These are phyloP conservation scores for Lactarius indigo DNA, from an alignment of 768 basidiomycete genomes.

Conservation along the genomic window DNA sequence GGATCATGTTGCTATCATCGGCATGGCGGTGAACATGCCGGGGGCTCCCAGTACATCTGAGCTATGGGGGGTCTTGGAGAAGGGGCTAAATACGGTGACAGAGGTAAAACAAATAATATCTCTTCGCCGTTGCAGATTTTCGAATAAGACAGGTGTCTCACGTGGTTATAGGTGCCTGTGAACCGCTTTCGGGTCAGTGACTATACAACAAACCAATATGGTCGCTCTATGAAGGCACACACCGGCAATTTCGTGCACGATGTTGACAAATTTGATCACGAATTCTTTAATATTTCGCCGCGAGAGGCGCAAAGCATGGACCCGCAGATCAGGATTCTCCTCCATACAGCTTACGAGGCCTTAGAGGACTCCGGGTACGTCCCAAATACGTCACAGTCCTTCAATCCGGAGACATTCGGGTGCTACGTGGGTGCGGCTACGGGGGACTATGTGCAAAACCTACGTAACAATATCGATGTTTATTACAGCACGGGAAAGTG, in stretches of 20 bases:
- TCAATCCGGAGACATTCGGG: conserved; percentile 52
- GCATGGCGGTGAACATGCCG: conserved; percentile 61
- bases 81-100: conserved; percentile 52
- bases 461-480: conserved; percentile 58
- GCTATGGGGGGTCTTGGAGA: conserved; percentile 58
- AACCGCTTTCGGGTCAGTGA: conserved; percentile 50
- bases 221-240: conserved; percentile 46
- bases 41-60: conserved; percentile 46
- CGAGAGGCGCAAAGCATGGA: conserved; percentile 75
- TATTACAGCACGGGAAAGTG: conserved; percentile 64
- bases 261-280: conserved; percentile 60
- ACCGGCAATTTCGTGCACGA: conserved; percentile 63
- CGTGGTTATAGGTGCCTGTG: conserved; percentile 50
- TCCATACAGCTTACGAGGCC: conserved; percentile 65
- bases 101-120: conserved; percentile 40
- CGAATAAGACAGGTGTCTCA: conserved; percentile 9
- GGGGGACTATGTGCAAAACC: conserved; percentile 64
- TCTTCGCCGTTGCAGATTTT: background rate
- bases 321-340: conserved; percentile 67
- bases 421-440: conserved; percentile 69
- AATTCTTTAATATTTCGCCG: conserved; percentile 70
- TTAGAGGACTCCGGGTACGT: conserved; percentile 70
- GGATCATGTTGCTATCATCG: conserved; percentile 64
- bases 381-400: conserved; percentile 51
- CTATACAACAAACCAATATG: conserved; percentile 34